phyloP scores from a whole-genome alignment of 2,329 filamentous ascomycete genomes.

The Cercospora brassicicola region DNA sequence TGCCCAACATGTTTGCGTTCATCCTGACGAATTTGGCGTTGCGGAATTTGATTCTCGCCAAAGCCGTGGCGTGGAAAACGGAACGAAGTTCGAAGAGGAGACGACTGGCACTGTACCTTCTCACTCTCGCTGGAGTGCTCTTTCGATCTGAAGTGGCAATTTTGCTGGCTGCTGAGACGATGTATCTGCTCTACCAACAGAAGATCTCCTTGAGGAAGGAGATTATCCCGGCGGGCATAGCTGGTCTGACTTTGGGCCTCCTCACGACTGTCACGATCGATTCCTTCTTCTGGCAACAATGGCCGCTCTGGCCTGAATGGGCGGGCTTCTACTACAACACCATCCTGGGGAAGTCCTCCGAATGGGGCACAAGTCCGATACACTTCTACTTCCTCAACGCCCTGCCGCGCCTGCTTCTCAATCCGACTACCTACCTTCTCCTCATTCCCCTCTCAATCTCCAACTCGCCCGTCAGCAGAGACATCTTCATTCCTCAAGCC shows the following conservation, averaged over 20 bases:
- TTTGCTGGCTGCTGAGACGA: conserved; percentile 67
- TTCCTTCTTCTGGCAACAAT: conserved; percentile 86
- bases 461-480: conserved; percentile 53
- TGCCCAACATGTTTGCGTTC: conserved; percentile 98
- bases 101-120: conserved; percentile 67
- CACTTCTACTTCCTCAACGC: conserved; percentile 82
- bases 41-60: conserved; percentile 52
- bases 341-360: conserved; percentile 74
- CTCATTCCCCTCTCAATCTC: conserved; percentile 53
- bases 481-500: conserved; percentile 64
- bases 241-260: conserved; percentile 67
- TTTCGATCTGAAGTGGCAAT: conserved; percentile 90
- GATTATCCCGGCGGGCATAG: conserved; percentile 66
- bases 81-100: conserved; percentile 50
- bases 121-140: conserved; percentile 77
- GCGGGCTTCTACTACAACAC: conserved; percentile 90
- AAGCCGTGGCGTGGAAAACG: conserved; percentile 40
- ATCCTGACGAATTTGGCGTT: conserved; percentile 70
- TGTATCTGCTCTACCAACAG: conserved; percentile 61
- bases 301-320: conserved; percentile 82
- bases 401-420: conserved; percentile 78
- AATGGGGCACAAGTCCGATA: conserved; percentile 86
- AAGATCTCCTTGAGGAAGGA: conserved; percentile 56
- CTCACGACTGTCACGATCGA: conserved; percentile 72
- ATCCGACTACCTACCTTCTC: conserved; percentile 64